Evolutionary conservation across 495 filamentous ascomycete species (phyloP), one percentile per base, ranked within the genome.

Genomic region (Bacidia gigantensis): DNA sequence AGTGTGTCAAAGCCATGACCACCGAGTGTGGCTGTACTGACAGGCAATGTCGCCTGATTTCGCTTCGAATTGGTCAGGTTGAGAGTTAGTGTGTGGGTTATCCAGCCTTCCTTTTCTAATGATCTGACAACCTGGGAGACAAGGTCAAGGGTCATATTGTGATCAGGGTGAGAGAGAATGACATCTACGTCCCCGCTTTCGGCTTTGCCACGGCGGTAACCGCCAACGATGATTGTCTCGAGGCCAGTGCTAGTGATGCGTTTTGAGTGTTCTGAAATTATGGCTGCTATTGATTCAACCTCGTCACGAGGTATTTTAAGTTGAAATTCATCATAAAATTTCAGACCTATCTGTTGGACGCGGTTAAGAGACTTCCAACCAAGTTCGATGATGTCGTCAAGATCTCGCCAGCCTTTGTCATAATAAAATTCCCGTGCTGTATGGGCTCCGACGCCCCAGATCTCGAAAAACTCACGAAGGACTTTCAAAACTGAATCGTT

Each of bases 311-410:
- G 74, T 17, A 98, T 84, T 26, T 74, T 76, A 20, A 71, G 63
- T 29, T 76, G 71, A 42, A 98, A 84, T 50, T 97, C 92, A 32
- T 61, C 86, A 62, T 89, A 95, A 63, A 81, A 96, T 62, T 97
- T 97, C n/a, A 97, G 65, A 0, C 92, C 92, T 44, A 98, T 94
- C 62, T 97, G 89, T 64, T 94, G 89, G 1, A 84, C 84, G 14
- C 89, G 76, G 0, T 72, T 81, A 0, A 97, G 71, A 0, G 57
- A 66, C 35, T 72, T 59, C 93, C 93, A 98, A 22, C 85, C 89
- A 56, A 81, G 70, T 58, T 93, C 83, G 51, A 95, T 71, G 5
- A 97, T 70, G 59, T 97, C 89, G 60, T 96, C 89, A 0, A 89
- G 71, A 44, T 82, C 75, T 25, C 70, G 71, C 85, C 86, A 95